Conservation (phyloP, 805 yeast genomes). For the Lipomyces orientalis region DNA sequence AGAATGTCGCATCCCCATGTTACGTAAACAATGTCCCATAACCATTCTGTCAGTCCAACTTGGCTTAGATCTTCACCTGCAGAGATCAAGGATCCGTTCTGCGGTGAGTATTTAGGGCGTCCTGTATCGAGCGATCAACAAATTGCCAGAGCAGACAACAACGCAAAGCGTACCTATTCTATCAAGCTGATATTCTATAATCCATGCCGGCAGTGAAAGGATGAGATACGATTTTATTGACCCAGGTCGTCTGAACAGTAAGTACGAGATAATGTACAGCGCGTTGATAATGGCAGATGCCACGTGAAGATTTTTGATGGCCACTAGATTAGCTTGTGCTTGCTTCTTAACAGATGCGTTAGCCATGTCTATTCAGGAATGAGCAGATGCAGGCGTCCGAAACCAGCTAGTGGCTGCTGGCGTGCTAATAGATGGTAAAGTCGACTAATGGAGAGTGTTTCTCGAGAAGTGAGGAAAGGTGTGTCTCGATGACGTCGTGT, state of each 20-base stretch:
- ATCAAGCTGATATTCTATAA: conserved; percentile 61
- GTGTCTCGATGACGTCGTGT: background rate
- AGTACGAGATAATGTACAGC: conserved; percentile 49
- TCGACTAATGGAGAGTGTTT: background rate
- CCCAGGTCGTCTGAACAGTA: conserved; percentile 54
- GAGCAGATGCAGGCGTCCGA: background rate
- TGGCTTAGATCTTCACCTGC: conserved; percentile 69
- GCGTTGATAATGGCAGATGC: conserved; percentile 50
- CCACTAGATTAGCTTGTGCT: conserved; percentile 46
- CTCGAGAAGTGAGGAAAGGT: background rate
- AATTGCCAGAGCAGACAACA: background rate
- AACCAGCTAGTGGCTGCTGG: background rate
- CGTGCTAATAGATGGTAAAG: background rate
- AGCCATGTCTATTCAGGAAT: conserved; percentile 46
- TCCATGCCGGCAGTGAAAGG: conserved; percentile 51
- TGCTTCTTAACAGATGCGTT: conserved; percentile 52
- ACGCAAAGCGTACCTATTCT: conserved; percentile 47
- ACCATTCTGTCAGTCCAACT: conserved; percentile 70
- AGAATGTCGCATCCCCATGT: conserved; percentile 64
- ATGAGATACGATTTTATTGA: conserved; percentile 53
- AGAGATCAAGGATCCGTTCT: conserved; percentile 54
- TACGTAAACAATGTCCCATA: conserved; percentile 71
- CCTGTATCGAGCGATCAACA: conserved; percentile 40
- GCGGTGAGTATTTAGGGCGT: conserved; percentile 57
- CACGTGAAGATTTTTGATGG: conserved; percentile 45